phyloP scores from a whole-genome alignment of 2,329 filamentous ascomycete genomes.

The Emmonsia crescens region DNA sequence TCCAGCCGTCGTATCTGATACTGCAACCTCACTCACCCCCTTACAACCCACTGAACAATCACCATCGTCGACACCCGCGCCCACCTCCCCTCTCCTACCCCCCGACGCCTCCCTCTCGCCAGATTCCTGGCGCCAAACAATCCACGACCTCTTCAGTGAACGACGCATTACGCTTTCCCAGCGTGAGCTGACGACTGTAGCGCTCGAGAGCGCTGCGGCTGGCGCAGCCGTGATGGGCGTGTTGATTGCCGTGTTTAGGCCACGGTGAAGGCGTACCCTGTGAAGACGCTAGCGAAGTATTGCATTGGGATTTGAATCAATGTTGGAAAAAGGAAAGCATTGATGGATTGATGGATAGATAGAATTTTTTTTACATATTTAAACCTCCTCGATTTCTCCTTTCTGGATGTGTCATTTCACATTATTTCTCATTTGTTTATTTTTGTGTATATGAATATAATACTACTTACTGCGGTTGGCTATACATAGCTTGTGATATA shows the following conservation, averaged over 20 bases:
- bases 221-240: conserved; percentile 52
- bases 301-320: too few species aligned
- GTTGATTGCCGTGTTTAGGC: conserved; percentile 41
- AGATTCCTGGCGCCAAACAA: conserved; percentile 39
- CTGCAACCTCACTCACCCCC: not conserved
- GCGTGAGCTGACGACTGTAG: conserved; percentile 59
- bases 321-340: too few species aligned
- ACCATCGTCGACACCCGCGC: conserved; percentile 13
- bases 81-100: conserved; percentile 19
- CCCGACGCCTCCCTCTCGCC: conserved; percentile 20
- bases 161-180: conserved; percentile 53
- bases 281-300: not conserved
- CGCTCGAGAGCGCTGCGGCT: conserved; percentile 54
- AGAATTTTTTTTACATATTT: too few species aligned
- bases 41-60: not conserved
- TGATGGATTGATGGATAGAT: too few species aligned
- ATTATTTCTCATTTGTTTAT: too few species aligned
- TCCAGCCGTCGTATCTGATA: not conserved
- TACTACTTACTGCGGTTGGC: too few species aligned
- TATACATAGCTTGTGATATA: too few species aligned
- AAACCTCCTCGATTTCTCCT: too few species aligned
- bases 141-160: conserved; percentile 55
- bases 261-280: conserved; percentile 25
- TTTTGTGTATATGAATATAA: too few species aligned
- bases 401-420: too few species aligned